Evolutionary conservation across 352 stramenopile species (phyloP), one percentile per base, ranked within the genome.

Genomic region (Phytophthora sansomeana): DNA sequence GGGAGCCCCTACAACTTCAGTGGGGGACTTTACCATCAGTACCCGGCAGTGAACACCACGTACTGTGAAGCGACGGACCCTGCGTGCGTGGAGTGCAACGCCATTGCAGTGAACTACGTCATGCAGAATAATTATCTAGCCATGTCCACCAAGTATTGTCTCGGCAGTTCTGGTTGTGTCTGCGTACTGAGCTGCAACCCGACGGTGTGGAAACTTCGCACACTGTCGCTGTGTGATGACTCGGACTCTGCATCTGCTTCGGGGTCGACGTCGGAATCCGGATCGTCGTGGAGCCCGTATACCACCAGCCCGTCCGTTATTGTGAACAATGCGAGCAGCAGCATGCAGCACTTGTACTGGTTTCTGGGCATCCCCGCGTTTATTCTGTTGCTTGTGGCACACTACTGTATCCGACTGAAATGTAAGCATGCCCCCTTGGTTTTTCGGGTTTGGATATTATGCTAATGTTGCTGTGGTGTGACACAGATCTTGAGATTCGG

Each of bases 151-250:
- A 86, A 89, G 32, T 85, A 73, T 41, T 89, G 80, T 53, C 29
- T 74, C 3, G 80, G 80, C 8, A 33, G 29, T 1, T 63, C 58
- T 0, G 78, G 63, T 19, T 89, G 80, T 53, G 78, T 89, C 13
- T 89, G 80, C 58, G 72, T 89, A 16, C 14, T 86, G 33, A 76
- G 69, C 29, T 89, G 80, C 35, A 75, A 87, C 28, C 54, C 69
- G 32, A 60, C 65, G 10, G 67, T 77, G 28, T 80, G 63, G 58
- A 21, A 55, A 30, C 39, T 66, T 13, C 63, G 64, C 35, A 66
- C 49, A 4, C 28, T 58, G 17, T 56, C 46, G 21, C 33, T 63
- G 21, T 80, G 72, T 58, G 58, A 65, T 16, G 63, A 67, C 7
- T 66, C 58, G 16, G 54, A 58, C 6, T 58, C 65, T 5, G 17